These are phyloP conservation scores for Clarkia xantiana DNA, from an alignment of 345 rosid genomes.

Conservation along the genomic window DNA sequence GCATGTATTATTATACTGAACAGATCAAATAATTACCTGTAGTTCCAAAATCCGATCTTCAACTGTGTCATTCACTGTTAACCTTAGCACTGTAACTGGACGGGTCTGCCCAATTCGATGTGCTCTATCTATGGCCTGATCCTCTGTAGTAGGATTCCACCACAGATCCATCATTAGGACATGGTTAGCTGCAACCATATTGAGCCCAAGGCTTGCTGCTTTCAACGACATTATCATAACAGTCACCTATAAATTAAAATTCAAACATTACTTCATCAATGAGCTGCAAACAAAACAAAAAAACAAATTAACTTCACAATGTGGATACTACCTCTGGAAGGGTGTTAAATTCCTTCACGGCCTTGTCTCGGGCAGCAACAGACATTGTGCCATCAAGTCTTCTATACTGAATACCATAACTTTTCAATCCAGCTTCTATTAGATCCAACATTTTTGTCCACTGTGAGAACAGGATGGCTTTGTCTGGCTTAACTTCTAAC, in stretches of 20 bases:
- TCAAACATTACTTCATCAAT: not conserved
- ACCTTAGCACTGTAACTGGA: slow-evolving; percentile 66
- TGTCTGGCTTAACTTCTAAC: slow-evolving; percentile 18
- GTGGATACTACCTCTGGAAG: slow-evolving; percentile 54
- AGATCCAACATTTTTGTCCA: slow-evolving; percentile 95
- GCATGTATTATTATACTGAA: not conserved
- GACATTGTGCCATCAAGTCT: slow-evolving; percentile 99
- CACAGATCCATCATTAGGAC: slow-evolving; percentile 82
- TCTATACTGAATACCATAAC: slow-evolving; percentile 63
- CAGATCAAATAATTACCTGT: slow-evolving; percentile 31
- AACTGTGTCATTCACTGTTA: slow-evolving; percentile 80
- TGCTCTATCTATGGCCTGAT: slow-evolving; percentile 95
- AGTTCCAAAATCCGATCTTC: slow-evolving; percentile 87
- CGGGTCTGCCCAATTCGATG: slow-evolving; percentile 97
- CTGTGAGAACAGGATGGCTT: slow-evolving; percentile 90
- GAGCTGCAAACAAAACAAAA: not conserved
- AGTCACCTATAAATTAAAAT: slow-evolving; percentile 36
- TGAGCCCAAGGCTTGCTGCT: slow-evolving; percentile 96
- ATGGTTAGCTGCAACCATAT: slow-evolving; percentile 94
- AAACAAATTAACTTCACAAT: not conserved
- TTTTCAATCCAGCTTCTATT: slow-evolving; percentile 63
- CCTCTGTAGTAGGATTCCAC: slow-evolving; percentile 99
- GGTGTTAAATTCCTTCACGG: slow-evolving; percentile 86
- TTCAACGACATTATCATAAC: slow-evolving; percentile 95
- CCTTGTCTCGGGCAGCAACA: slow-evolving; percentile 82